Base-by-base conservation (phyloP, 805 yeast species). In the Candida corydali region DNA sequence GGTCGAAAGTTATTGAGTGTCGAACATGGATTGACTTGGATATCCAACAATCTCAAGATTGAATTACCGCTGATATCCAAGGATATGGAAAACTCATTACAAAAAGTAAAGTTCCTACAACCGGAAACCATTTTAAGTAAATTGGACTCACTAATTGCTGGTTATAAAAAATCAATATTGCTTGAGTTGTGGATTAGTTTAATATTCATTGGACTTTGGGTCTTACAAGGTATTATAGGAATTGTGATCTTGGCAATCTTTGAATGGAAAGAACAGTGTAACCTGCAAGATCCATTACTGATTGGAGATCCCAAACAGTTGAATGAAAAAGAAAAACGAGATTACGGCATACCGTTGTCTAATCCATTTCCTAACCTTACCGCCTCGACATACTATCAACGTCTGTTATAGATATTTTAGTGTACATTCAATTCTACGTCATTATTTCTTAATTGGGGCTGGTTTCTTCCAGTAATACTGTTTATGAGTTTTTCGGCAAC, bases 401-500 rank as follows among this genome's bases (percentile, higher is more conserved):
- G 5, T 7, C 26, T 8, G 12, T 12, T n/a, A 17, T 25, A 25
- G 11, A 6, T 25, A 17, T 17, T 32, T 25, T 32, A 32, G n/a
- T n/a, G n/a, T n/a, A n/a, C n/a, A n/a, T n/a, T n/a, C n/a, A n/a
- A n/a, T n/a, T n/a, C n/a, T n/a, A n/a, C n/a, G n/a, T n/a, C 27
- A 32, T n/a, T 35, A 35, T 42, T 62, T 63, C 54, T 66, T 66
- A 36, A 59, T 63, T 8, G 73, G 65, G 2, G 73, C 71, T 5
- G 85, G 85, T 46, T 69, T 75, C 52, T 76, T 75, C 85, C 86
- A 81, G 58, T 76, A 80, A 55, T 81, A 81, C 59, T 83, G 98
- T 63, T 93, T 93, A 63, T 89, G 98, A 1, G 86, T 85, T 62
- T 83, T 87, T 64, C 98, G 77, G 62, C 98, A 93, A 29, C 84